Evolutionary conservation across 2,329 filamentous ascomycete genomes (phyloP).

Genomic region (Aspergillus caelatus): DNA sequence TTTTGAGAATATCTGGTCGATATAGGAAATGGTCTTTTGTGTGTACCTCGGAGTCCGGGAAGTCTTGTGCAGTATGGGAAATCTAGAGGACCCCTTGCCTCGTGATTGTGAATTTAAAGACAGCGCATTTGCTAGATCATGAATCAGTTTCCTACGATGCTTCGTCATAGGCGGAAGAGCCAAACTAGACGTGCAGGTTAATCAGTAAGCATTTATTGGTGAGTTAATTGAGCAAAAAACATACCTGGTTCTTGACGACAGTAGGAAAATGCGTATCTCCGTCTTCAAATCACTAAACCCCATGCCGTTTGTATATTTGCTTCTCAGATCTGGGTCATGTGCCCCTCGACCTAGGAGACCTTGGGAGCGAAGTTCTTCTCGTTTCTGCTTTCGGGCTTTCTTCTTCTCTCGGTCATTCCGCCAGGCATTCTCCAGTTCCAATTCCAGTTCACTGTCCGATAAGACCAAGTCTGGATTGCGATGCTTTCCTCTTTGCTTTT

Average conservation of each 20-base stretch:
- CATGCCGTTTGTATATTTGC: conserved; percentile 75
- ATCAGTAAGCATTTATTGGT: not conserved
- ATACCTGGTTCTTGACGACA: conserved; percentile 65
- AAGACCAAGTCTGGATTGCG: conserved; percentile 58
- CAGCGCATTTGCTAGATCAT: conserved; percentile 75
- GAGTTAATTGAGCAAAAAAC: conserved; percentile 27
- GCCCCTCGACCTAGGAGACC: conserved; percentile 65
- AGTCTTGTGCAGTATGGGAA: conserved; percentile 77
- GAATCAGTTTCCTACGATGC: conserved; percentile 73
- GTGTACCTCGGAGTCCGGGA: conserved; percentile 64
- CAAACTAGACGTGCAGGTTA: conserved; percentile 53
- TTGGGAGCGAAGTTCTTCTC: conserved; percentile 68
- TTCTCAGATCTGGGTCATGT: conserved; percentile 61
- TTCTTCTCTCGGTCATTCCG: conserved; percentile 72
- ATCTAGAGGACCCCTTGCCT: conserved; percentile 72
- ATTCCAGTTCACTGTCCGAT: conserved; percentile 69
- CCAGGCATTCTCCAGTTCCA: conserved; percentile 62
- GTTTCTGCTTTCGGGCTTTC: conserved; percentile 67
- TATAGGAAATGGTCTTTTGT: conserved; percentile 54
- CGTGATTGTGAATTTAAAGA: conserved; percentile 82
- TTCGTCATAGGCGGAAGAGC: conserved; percentile 84
- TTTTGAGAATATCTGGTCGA: conserved; percentile 45
- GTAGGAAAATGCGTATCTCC: conserved; percentile 73
- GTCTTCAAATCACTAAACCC: conserved; percentile 68
- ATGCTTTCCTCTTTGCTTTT: conserved; percentile 65